A percentile compares a stretch with the other conserved stretches of the same genome.
Conservation (phyloP, 1,139 yeast species). For the Kodamaea ohmeri region DNA sequence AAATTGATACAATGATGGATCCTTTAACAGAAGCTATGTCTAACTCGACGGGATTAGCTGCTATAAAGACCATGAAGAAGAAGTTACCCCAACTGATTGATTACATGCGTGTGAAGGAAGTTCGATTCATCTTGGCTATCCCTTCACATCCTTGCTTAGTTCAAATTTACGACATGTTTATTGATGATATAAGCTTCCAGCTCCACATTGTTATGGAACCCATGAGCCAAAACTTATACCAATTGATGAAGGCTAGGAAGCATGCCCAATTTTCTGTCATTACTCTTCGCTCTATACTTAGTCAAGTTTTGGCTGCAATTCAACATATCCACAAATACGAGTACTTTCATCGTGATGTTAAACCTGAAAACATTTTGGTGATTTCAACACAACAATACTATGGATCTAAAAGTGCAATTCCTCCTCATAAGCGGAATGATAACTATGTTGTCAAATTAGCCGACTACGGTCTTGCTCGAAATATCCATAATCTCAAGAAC, state of each 20-base stretch:
- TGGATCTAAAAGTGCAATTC: slow-evolving; percentile 41
- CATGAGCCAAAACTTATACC: slow-evolving; percentile 77
- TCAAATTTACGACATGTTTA: slow-evolving; percentile 72
- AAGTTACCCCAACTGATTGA: slow-evolving; percentile 49
- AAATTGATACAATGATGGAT: slow-evolving; percentile 49
- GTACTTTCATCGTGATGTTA: slow-evolving; percentile 87
- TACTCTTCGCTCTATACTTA: slow-evolving; percentile 62
- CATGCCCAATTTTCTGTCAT: slow-evolving; percentile 49
- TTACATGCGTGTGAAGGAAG: slow-evolving; percentile 68
- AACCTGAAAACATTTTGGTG: slow-evolving; percentile 72
- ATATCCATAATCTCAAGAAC: slow-evolving; percentile 48
- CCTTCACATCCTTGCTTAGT: slow-evolving; percentile 73
- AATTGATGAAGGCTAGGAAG: slow-evolving; percentile 61
- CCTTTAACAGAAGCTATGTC: slow-evolving; percentile 33
- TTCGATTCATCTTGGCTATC: slow-evolving; percentile 64
- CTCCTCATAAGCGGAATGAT: slow-evolving; percentile 38
- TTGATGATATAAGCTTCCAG: slow-evolving; percentile 56
- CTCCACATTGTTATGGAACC: slow-evolving; percentile 87
- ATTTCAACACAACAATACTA: slow-evolving; percentile 55
- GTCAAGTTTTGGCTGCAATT: slow-evolving; percentile 73
- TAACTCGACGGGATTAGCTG: slow-evolving; percentile 48
- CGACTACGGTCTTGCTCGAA: slow-evolving; percentile 88
- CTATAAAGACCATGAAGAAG: slow-evolving; percentile 77
- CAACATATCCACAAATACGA: slow-evolving; percentile 75
- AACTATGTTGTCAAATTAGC: slow-evolving; percentile 75